Evolutionary conservation across 306 rosid species (phyloP), one percentile per base, ranked within the genome.

Genomic region (Lathyrus sativus): DNA sequence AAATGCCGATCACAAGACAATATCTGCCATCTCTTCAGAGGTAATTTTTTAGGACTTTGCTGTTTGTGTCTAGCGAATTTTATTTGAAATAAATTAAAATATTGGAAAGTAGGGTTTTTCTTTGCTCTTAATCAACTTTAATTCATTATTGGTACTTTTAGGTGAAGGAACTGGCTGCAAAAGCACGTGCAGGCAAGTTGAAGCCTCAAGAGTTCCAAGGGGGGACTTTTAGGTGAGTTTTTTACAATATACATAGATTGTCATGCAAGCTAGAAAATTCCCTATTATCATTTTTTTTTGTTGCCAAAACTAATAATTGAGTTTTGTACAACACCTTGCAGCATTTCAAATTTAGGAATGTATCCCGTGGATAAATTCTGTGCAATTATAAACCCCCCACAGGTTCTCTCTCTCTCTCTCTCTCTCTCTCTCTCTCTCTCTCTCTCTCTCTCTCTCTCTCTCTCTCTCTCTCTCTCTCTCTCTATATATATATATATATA

Each of bases 321-420:
- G 42, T 39, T 72, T 65, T 76, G 24, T 48, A 58, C 59, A 28
- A 24, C 61, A 19, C 65, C 39, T 70, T 74, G 84, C 99, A 93
- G 99, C 89, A 93, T 93, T 83, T 93, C 99, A 82, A 93, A 93
- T 78, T 83, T 93, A 69, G 99, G 99, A 80, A 93, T 93, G 97
- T 93, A 85, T 86, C 99, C 99, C 0, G 99, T 93, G 80, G 99
- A 93, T 70, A 57, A 78, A 11, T 93, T 93, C 75, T 93, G 92
- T 83, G 99, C 99, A 37, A 93, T 93, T 74, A 93, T 93, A 83
- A 93, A 93, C 74, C 97, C 97, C 28, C 99, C 97, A 42, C 99
- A 92, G 96, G 98, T 88, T 76, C 74, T 59, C 41, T 76, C 75
- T 66, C 71, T 74, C 79, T 42, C 78, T 71, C 74, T 46, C 72